Base-by-base conservation (phyloP, 208 protist species). In the Strigomonas culicis region DNA sequence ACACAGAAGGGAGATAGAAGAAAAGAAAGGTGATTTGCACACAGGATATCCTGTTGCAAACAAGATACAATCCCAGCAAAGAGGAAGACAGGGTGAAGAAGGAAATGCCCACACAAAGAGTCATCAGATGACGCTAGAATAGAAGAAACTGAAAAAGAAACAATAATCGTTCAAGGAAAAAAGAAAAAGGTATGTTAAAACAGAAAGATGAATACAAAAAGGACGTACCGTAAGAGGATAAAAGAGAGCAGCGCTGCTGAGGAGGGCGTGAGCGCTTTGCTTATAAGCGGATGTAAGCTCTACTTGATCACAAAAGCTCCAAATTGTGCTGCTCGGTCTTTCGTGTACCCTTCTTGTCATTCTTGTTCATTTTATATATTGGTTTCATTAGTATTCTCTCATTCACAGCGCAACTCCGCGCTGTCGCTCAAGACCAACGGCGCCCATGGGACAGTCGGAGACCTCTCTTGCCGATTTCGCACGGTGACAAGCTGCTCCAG, bases 401-500 rank as follows among this genome's bases (percentile, higher is more conserved):
- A 6, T 19, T 53, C 7, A 6, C 27, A 31, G 4, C 3, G 34
- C 15, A 36, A 28, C 31, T 27, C 57, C 39, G 51, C 47, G 36
- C 59, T 19, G 25, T 62, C 30, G 59, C 72, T 50, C n/a, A 80
- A 70, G 1, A 80, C 67, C 47, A 80, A 46, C 10, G 70, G 52
- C 1, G 53, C 49, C 58, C 65, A 66, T 0, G 75, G 75, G 17
- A 80, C 32, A 24, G 43, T 21, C 11, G 25, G 4, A 6, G 52
- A n/a, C 10, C 52, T 3, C 6, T 10, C 30, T 7, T 27, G 8
- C 6, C 24, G 47, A 11, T 17, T 67, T 22, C 74, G 77, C 34
- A 58, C 25, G 30, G 47, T 28, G 11, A 60, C 71, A 11, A 85
- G 70, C 19, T 62, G 70, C 2, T 60, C n/a, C 49, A 92, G 63